These are phyloP conservation scores for Sphagnum tenellum DNA, from an alignment of 225 moss, liverwort and hornwort species.

Conservation along the genomic window DNA sequence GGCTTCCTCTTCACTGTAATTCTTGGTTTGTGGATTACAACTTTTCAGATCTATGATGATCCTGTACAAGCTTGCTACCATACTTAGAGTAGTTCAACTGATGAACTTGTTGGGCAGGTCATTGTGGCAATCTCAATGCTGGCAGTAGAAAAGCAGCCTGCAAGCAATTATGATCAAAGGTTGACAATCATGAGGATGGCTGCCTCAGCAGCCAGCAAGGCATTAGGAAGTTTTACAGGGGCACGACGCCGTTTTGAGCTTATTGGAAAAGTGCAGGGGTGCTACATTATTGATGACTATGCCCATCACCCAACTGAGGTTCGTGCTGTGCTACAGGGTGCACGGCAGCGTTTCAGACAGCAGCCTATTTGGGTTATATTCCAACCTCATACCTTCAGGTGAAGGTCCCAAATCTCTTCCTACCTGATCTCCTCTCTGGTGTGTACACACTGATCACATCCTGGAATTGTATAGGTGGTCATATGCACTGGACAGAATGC, in stretches of 20 bases:
- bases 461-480: no score
- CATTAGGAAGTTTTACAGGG: constrained; percentile 57
- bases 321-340: constrained; percentile 93
- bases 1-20: no score
- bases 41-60: neutral
- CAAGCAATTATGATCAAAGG: constrained; percentile 17
- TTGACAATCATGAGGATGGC: constrained; percentile 30
- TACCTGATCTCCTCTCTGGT: neutral
- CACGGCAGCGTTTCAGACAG: constrained; percentile 85
- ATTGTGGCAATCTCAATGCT: constrained; percentile 69
- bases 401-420: neutral
- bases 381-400: constrained; percentile 97
- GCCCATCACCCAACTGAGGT: constrained; percentile 97
- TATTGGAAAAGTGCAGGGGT: constrained; percentile 60
- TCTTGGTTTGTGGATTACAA: no score
- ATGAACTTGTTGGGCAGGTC: constrained; percentile 56
- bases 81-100: constrained; percentile 1
- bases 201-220: constrained; percentile 58
- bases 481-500: no score
- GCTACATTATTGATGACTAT: constrained; percentile 80
- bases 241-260: constrained; percentile 77
- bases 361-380: constrained; percentile 96
- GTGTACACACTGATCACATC: neutral
- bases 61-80: neutral
- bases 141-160: constrained; percentile 32